Base-by-base conservation (phyloP, 2,329 filamentous ascomycete genomes). In the Ophiostoma ulmi region DNA sequence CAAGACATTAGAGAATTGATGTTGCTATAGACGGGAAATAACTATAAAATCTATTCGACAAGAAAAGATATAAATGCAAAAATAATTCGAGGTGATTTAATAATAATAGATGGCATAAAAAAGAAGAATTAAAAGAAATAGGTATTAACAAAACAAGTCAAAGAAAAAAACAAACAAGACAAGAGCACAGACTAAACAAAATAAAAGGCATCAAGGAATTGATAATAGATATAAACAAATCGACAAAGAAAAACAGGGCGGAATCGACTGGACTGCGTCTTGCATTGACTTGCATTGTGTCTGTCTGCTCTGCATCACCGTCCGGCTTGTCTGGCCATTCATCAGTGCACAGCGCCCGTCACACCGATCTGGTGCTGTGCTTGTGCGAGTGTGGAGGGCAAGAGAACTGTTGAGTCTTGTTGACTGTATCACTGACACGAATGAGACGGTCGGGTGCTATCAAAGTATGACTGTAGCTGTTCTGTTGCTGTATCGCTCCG, bases 311-410 rank as follows among this genome's bases (percentile, higher is more conserved):
- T 64, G 31, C 63, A 65, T 65, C 36, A 5, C 36, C 36, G 63
- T 20, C 20, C 36, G 20, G 63, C 63, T 26, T 38, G 20, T 39
- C 64, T 38, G 22, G 36, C 64, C 22, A 26, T n/a, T 67, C 64
- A 17, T 35, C 65, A 26, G 22, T 48, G 38, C 39, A 8, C 38
- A 31, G 10, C 36, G 36, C 20, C 26, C 8, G 65, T 67, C 65
- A 48, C 65, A 67, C 65, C 26, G 65, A 67, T 67, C 65, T 52
- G 65, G 22, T 52, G 65, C 41, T 7, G 65, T 48, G 65, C 11
- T 20, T 31, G 52, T 48, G 22, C n/a, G 20, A 58, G 5, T 58
- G 22, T 20, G 20, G 52, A 58, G 8, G 44, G 44, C 6, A 48
- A 58, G n/a, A 44, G 22, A 58, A 26, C 10, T 58, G 48, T 22